phyloP scores from a whole-genome alignment of 208 protist genomes.

The Trypanosoma conorhini region DNA sequence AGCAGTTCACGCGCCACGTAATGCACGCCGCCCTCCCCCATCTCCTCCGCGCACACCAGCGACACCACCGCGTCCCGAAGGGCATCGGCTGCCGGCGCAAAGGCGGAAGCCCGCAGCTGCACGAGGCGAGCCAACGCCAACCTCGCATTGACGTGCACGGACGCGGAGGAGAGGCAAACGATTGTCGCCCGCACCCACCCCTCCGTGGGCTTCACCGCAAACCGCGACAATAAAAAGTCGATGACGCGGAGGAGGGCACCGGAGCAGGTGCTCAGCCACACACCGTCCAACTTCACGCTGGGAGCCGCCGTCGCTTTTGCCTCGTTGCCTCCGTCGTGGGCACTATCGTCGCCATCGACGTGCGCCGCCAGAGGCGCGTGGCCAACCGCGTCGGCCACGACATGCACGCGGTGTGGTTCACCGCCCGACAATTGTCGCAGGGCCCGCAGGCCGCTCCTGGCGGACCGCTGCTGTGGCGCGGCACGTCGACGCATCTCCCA shows the following conservation, averaged over 20 bases:
- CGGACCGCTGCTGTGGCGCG: neutral
- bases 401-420: neutral
- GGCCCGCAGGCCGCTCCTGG: neutral
- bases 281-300: slow-evolving; percentile 25
- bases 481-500: slow-evolving; percentile 28
- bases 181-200: slow-evolving; percentile 74
- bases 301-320: neutral
- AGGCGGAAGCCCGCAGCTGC: slow-evolving; percentile 42
- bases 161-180: slow-evolving; percentile 27
- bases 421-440: neutral
- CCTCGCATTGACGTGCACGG: slow-evolving; percentile 37
- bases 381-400: neutral
- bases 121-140: slow-evolving; percentile 68
- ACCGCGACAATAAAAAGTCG: slow-evolving; percentile 36
- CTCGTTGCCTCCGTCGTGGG: neutral
- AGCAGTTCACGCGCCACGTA: slow-evolving; percentile 82
- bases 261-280: slow-evolving; percentile 43
- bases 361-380: neutral
- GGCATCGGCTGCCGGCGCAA: slow-evolving; percentile 41
- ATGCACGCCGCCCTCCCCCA: slow-evolving; percentile 52
- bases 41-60: slow-evolving; percentile 22
- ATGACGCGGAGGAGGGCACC: slow-evolving; percentile 35
- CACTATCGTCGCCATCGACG: neutral
- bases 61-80: slow-evolving; percentile 53
- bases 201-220: slow-evolving; percentile 1